Evolutionary conservation across 495 filamentous ascomycete genomes (phyloP), one percentile per base, ranked within the genome.

Genomic region (Friedmanniomyces simplex): DNA sequence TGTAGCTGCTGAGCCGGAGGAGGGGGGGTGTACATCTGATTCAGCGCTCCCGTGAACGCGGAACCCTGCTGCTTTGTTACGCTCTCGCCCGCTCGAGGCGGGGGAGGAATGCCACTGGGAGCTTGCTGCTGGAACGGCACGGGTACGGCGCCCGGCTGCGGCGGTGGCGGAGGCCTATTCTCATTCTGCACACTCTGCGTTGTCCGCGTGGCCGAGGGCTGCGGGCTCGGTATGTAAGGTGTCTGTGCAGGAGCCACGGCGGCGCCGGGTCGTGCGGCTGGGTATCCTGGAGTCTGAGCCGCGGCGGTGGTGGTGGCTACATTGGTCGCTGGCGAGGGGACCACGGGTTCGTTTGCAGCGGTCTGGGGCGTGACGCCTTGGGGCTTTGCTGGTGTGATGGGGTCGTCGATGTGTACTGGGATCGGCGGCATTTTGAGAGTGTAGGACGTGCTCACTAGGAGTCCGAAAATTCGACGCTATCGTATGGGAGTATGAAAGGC

Each of bases 111-210:
- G 77, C 57, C 39, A 65, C 24, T 37, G 55, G 70, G 32, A 7
- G 68, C 43, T 45, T 66, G 48, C 8, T 69, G 58, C 42, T 64
- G 25, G 12, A 62, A 55, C 5, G 72, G 69, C 6, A 58, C 48
- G 11, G 82, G 77, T 3, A 72, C 63, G 3, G 78, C 73, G 55
- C 80, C 83, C 25, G 83, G 83, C 60, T 86, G 84, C 1, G n/a
- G n/a, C n/a, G 84, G 83, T 46, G 79, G 71, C 26, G 82, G 77
- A 13, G 81, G 79, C 14, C 63, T 62, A 36, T 63, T 28, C 21
- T 52, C 22, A 49, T 63, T 46, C 28, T 55, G 61, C 50, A 66
- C 30, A 18, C 60, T 66, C 24, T 67, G 55, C 18, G 65, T 68
- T 63, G 74, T 77, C 13, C 67, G 69, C 45, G 67, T 61, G n/a